Conservation (phyloP, 768 basidiomycete species). For the Solioccasus polychromus region DNA sequence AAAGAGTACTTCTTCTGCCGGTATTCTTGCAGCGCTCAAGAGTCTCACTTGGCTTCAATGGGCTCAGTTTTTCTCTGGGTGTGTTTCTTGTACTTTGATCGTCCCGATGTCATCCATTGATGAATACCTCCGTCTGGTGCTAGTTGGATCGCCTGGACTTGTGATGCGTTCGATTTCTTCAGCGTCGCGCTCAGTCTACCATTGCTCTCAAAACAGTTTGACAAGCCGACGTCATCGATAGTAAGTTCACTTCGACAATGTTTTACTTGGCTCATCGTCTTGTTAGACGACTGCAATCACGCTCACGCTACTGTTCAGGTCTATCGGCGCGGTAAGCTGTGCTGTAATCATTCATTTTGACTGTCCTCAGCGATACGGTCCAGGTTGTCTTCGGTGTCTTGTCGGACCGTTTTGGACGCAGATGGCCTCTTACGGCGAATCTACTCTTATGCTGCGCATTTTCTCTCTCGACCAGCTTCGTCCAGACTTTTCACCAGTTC, state of each 20-base stretch:
- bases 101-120: neutral
- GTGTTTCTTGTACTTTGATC: neutral
- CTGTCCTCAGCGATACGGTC: neutral
- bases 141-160: slow-evolving; percentile 87
- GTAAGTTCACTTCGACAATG: slow-evolving; percentile 26
- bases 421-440: slow-evolving; percentile 87
- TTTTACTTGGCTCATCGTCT: slow-evolving; percentile 1
- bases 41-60: slow-evolving; percentile 52
- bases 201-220: slow-evolving; percentile 48
- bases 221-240: slow-evolving; percentile 40
- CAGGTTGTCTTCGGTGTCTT: slow-evolving; percentile 74
- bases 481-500: slow-evolving; percentile 72
- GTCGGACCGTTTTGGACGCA: slow-evolving; percentile 87
- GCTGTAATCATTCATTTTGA: neutral
- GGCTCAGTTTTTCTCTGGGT: slow-evolving; percentile 60
- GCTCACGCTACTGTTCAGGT: slow-evolving; percentile 86
- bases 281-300: slow-evolving; percentile 78
- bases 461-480: slow-evolving; percentile 80
- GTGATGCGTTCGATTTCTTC: slow-evolving; percentile 88
- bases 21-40: slow-evolving; percentile 42
- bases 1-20: slow-evolving; percentile 30
- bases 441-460: slow-evolving; percentile 67
- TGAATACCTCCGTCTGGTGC: neutral
- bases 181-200: slow-evolving; percentile 61
- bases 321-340: slow-evolving; percentile 58